Evolutionary conservation across 176 grass and related monocot species (phyloP).

Genomic region (Elaeis guineensis): DNA sequence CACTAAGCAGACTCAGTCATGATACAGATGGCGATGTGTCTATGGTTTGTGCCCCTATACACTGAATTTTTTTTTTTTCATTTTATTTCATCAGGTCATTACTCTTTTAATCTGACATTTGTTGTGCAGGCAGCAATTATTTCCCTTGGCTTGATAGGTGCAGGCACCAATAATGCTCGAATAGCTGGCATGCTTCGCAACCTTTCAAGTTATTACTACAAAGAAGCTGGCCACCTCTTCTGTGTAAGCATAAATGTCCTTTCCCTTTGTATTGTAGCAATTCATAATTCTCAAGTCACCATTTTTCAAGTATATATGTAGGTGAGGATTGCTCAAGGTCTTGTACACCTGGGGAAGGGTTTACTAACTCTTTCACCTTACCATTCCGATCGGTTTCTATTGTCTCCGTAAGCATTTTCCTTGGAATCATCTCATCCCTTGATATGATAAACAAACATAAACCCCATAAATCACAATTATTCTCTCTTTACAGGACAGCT

Average conservation of each 20-base stretch:
- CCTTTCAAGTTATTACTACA: constrained; percentile 99
- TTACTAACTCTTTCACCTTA: constrained; percentile 92
- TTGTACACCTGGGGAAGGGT: constrained; percentile 97
- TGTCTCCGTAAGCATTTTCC: constrained; percentile 63
- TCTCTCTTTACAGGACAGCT: constrained; percentile 42
- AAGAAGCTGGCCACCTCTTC: constrained; percentile 97
- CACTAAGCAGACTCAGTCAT: constrained; percentile 96
- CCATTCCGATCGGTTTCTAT: constrained; percentile 92
- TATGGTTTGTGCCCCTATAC: constrained; percentile 37
- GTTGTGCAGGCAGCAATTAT: constrained; percentile 74
- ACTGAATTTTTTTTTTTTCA: not conserved
- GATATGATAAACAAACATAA: too few species aligned
- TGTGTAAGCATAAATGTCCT: constrained; percentile 49
- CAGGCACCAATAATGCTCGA: constrained; percentile 96
- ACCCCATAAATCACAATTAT: too few species aligned
- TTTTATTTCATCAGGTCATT: constrained; percentile 1
- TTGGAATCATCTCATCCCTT: not conserved
- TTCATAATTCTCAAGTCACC: too few species aligned
- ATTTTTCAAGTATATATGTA: constrained; percentile 19
- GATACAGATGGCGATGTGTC: constrained; percentile 93
- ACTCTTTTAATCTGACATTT: constrained; percentile 8
- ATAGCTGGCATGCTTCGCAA: constrained; percentile 98
- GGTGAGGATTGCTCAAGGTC: constrained; percentile 98
- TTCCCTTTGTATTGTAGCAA: not conserved
- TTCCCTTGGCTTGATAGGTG: constrained; percentile 86